These are phyloP conservation scores for Penicillium cataractarum DNA, from an alignment of 495 filamentous ascomycete species.

Conservation along the genomic window DNA sequence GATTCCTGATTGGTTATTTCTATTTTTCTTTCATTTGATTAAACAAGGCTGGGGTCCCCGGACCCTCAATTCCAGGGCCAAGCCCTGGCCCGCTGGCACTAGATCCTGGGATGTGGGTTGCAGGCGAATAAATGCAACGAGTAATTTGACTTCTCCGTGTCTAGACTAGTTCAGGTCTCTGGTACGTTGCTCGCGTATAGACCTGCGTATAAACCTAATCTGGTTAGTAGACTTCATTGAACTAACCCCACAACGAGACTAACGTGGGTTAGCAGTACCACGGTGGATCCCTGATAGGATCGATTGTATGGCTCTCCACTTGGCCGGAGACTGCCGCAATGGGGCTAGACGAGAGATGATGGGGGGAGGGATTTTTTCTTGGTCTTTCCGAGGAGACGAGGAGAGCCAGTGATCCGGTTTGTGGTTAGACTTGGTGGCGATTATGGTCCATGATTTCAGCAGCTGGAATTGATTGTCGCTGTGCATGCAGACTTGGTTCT, in stretches of 20 bases:
- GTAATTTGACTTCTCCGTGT: neutral
- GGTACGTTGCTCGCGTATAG: neutral
- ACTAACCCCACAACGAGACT: neutral
- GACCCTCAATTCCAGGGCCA: constrained; percentile 20
- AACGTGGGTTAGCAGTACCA: neutral
- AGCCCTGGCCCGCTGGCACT: constrained; percentile 17
- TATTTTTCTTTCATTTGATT: neutral
- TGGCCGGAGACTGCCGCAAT: constrained; percentile 4
- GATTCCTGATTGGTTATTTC: neutral
- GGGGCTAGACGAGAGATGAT: constrained; percentile 1
- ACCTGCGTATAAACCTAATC: neutral
- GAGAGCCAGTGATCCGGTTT: neutral
- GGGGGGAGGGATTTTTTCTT: neutral
- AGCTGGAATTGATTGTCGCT: neutral
- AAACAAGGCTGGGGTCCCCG: constrained; percentile 11
- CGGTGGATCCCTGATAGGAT: neutral
- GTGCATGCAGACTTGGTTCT: neutral
- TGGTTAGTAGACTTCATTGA: neutral
- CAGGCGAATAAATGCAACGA: neutral
- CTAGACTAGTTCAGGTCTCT: neutral
- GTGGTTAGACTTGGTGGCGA: neutral
- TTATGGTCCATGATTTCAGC: neutral
- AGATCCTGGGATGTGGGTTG: constrained; percentile 5
- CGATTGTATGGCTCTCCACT: constrained; percentile 5
- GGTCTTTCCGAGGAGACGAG: neutral